phyloP scores from a whole-genome alignment of 768 basidiomycete genomes.

The Boletus insuetus region DNA sequence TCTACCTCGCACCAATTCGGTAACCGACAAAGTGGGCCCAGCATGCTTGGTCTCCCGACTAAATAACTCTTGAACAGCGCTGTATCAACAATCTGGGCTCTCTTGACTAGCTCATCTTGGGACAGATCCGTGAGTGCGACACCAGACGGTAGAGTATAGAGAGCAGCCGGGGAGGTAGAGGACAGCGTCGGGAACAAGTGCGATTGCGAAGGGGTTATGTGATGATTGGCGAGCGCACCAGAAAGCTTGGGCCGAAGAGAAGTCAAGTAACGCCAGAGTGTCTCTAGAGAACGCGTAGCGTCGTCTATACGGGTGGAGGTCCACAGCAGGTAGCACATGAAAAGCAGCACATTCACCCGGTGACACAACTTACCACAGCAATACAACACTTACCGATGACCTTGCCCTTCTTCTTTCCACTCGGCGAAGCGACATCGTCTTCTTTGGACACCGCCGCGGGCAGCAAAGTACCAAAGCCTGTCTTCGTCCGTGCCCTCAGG shows the following conservation, averaged over 20 bases:
- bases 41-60: conserved; percentile 70
- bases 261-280: conserved; percentile 81
- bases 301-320: conserved; percentile 43
- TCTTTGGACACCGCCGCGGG: conserved; percentile 44
- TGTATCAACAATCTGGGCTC: conserved; percentile 93
- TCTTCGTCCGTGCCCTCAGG: conserved; percentile 51
- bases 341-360: background rate
- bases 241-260: conserved; percentile 86
- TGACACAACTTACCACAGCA: background rate
- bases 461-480: conserved; percentile 51
- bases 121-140: conserved; percentile 67
- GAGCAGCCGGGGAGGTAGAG: conserved; percentile 66
- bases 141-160: conserved; percentile 72
- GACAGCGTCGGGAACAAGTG: conserved; percentile 69
- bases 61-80: conserved; percentile 93
- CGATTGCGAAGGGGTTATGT: conserved; percentile 67
- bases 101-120: conserved; percentile 81
- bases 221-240: conserved; percentile 68
- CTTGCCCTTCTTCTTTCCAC: conserved; percentile 34
- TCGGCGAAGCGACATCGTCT: conserved; percentile 59
- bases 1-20: conserved; percentile 98
- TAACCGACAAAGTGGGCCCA: conserved; percentile 85
- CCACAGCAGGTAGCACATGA: background rate
- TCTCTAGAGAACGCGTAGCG: conserved; percentile 74
- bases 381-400: conserved; percentile 34